Evolutionary conservation across 1,139 yeast genomes (phyloP), one percentile per base, ranked within the genome.

Genomic region (Pichia sp.): DNA sequence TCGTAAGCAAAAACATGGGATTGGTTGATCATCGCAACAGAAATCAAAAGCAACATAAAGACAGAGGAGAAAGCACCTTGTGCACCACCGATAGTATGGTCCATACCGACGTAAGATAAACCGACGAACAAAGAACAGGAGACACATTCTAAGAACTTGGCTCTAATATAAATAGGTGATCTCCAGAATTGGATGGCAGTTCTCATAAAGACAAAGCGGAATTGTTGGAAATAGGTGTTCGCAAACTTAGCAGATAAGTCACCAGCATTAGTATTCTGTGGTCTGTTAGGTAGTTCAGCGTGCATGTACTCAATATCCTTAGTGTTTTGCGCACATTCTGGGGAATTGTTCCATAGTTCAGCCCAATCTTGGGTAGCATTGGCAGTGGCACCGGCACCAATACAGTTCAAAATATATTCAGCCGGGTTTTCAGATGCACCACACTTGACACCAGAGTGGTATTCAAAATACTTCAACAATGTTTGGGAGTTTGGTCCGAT

Each of bases 311-410:
- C 44, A 18, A 41, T 36, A 36, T 58, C 58, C n/a, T 39, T 21
- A 22, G 56, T 46, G 27, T 51, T 45, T 10, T 37, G 26, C 6
- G 32, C 34, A 41, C 33, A 29, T 34, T 38, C 41, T 10, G 13
- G 19, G 20, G 38, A 34, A 20, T 29, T 34, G 18, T 29, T 34
- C 41, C 41, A 38, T n/a, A 38, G 9, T n/a, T 34, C 38, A 19
- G 34, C 15, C 77, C 76, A 73, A 44, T 72, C 66, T 30, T 56
- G 58, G 9, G 54, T 50, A 8, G 63, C 59, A 17, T 56, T 38
- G 4, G 76, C 72, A 44, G 72, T 68, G 8, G 72, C 77, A 64
- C 77, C 79, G 9, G 78, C 78, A 31, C 78, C 79, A 50, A 76
- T 74, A 30, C 70, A 72, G 45, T 67, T 66, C 44, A 70, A 58